These are phyloP conservation scores for Chloroidium sp. DNA, from an alignment of 163 green algal species.

Conservation along the genomic window DNA sequence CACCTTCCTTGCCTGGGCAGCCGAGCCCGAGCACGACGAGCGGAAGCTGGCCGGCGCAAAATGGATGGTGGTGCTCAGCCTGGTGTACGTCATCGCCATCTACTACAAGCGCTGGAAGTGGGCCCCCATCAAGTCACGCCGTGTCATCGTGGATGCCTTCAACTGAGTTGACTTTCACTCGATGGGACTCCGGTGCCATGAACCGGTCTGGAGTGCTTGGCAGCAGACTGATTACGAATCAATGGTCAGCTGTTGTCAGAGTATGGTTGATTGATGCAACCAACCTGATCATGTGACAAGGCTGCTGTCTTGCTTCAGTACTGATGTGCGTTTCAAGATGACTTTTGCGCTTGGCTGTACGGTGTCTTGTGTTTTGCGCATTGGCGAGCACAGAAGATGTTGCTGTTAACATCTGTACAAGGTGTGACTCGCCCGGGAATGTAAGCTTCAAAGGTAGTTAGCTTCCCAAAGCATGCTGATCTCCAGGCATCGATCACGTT, in stretches of 20 bases:
- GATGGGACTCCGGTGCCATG: background rate
- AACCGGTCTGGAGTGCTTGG: too few relatives aligned
- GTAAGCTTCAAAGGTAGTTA: too few relatives aligned
- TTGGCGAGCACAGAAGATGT: too few relatives aligned
- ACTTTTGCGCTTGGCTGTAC: background rate
- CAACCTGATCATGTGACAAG: background rate
- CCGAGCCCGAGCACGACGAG: constrained; percentile 92
- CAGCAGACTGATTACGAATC: background rate
- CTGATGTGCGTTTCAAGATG: background rate
- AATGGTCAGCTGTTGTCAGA: background rate
- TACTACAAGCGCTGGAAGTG: constrained; percentile 97
- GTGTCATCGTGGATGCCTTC: constrained; percentile 85
- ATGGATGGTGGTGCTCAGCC: constrained; percentile 72
- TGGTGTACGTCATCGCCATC: constrained; percentile 54
- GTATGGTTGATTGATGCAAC: background rate
- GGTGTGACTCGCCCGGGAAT: too few relatives aligned
- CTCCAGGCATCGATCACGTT: too few relatives aligned
- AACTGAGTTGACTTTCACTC: constrained; percentile 53
- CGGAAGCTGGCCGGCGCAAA: constrained; percentile 98
- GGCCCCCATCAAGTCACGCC: constrained; percentile 86
- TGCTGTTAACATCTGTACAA: too few relatives aligned
- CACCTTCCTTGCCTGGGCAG: constrained; percentile 91
- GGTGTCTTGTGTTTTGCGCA: too few relatives aligned
- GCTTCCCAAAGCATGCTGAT: too few relatives aligned
- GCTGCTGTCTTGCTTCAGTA: background rate